phyloP scores from a whole-genome alignment of 1,284 basidiomycete genomes.

The Microbotryum violaceum region DNA sequence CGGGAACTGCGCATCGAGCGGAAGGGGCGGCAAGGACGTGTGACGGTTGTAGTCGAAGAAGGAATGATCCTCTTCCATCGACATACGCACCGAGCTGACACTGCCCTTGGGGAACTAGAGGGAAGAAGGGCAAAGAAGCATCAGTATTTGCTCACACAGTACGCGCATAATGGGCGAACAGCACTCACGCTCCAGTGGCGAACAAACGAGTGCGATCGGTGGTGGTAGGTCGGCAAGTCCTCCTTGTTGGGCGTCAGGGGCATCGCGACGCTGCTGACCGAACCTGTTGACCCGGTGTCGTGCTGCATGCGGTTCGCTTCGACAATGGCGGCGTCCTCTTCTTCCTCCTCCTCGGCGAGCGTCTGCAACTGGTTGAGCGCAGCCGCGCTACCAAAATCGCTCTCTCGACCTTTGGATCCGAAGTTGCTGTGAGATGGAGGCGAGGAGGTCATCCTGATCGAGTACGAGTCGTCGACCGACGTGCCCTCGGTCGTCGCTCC shows the following conservation, averaged over 20 bases:
- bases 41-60: constrained; percentile 33
- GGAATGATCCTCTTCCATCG: constrained; percentile 24
- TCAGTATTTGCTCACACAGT: background rate
- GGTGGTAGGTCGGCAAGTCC: constrained; percentile 10
- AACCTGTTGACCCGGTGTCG: constrained; percentile 15
- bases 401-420: constrained; percentile 13
- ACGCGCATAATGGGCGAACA: background rate
- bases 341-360: constrained; percentile 36
- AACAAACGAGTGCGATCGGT: constrained; percentile 29
- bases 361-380: constrained; percentile 31
- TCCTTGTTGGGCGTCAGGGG: constrained; percentile 23
- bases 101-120: constrained; percentile 29
- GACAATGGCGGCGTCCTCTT: constrained; percentile 25
- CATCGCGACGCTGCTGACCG: constrained; percentile 18
- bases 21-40: constrained; percentile 30
- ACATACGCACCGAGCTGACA: constrained; percentile 21
- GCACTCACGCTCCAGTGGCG: constrained; percentile 29
- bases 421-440: constrained; percentile 25
- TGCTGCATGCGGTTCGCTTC: constrained; percentile 10
- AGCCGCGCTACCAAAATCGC: constrained; percentile 20
- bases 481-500: constrained; percentile 36
- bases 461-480: constrained; percentile 30
- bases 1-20: constrained; percentile 24
- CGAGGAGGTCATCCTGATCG: constrained; percentile 18
- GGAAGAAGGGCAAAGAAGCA: no score